phyloP scores from a whole-genome alignment of 2,329 filamentous ascomycete genomes.

The Pyricularia grisea region DNA sequence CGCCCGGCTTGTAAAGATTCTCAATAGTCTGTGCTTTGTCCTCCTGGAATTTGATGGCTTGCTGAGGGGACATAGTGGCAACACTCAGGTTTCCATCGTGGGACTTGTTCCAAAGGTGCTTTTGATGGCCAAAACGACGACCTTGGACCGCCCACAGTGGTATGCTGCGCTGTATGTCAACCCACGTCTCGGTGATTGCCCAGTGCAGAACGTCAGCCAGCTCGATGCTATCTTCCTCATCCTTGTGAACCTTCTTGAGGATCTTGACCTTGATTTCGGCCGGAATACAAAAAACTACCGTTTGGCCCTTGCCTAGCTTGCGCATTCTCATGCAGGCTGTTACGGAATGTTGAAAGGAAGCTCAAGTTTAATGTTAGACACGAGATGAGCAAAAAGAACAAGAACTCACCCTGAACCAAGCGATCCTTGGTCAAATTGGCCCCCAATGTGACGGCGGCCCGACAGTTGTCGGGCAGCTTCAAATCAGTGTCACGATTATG shows the following conservation, averaged over 20 bases:
- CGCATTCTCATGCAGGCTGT: too few species aligned
- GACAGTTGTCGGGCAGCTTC: too few species aligned
- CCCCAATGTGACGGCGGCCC: too few species aligned
- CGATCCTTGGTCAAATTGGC: too few species aligned
- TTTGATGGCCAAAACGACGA: constrained; percentile 33
- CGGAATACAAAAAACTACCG: too few species aligned
- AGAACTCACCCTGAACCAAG: too few species aligned
- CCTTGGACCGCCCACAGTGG: constrained; percentile 55
- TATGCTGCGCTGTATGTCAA: constrained; percentile 30
- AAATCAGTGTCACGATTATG: too few species aligned
- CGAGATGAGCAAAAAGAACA: too few species aligned
- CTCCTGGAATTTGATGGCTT: constrained; percentile 38
- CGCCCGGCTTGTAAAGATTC: constrained; percentile 36
- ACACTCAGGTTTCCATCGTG: neutral
- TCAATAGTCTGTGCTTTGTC: constrained; percentile 42
- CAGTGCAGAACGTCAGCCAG: constrained; percentile 49
- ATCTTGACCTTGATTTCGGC: too few species aligned
- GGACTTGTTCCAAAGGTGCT: constrained; percentile 21
- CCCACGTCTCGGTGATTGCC: constrained; percentile 45
- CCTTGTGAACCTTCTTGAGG: constrained; percentile 5
- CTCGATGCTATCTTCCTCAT: constrained; percentile 19
- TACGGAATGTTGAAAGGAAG: too few species aligned
- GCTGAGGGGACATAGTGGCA: constrained; percentile 12
- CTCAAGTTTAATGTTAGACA: too few species aligned
- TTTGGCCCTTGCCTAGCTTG: too few species aligned